These are phyloP conservation scores for Penicillium janthinellum DNA, from an alignment of 2,329 filamentous ascomycete species.

Conservation along the genomic window DNA sequence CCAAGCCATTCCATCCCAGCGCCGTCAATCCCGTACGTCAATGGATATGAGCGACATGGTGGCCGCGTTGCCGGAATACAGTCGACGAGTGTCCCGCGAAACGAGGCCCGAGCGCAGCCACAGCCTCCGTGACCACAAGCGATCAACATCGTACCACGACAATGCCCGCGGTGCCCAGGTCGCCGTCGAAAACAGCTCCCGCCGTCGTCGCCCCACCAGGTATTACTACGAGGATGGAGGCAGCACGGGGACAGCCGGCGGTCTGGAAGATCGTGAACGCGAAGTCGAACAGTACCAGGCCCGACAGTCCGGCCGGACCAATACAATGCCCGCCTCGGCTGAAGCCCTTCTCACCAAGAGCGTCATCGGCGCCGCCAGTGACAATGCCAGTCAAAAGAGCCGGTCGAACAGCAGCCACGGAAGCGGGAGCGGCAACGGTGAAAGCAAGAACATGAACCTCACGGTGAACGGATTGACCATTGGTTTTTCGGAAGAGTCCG, in stretches of 20 bases:
- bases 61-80: slow-evolving; percentile 35
- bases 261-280: slow-evolving; percentile 42
- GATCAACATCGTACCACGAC: slow-evolving; percentile 38
- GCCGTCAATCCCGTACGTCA: slow-evolving; percentile 32
- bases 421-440: slow-evolving; percentile 38
- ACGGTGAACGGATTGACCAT: slow-evolving; percentile 45
- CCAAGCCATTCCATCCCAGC: slow-evolving; percentile 31
- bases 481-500: slow-evolving; percentile 39
- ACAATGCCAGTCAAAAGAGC: slow-evolving; percentile 46
- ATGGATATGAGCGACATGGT: slow-evolving; percentile 41
- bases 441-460: slow-evolving; percentile 43
- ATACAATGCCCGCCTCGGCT: slow-evolving; percentile 35
- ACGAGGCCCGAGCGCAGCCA: slow-evolving; percentile 38
- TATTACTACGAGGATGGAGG: slow-evolving; percentile 29
- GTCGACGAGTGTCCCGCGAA: slow-evolving; percentile 35
- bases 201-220: slow-evolving; percentile 36
- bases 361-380: slow-evolving; percentile 36
- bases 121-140: slow-evolving; percentile 33
- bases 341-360: slow-evolving; percentile 40
- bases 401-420: slow-evolving; percentile 46
- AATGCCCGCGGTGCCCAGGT: slow-evolving; percentile 33
- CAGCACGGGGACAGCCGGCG: slow-evolving; percentile 16
- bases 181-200: slow-evolving; percentile 37
- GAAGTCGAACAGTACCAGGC: slow-evolving; percentile 46
- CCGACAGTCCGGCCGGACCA: slow-evolving; percentile 29